Base-by-base conservation (phyloP, 768 basidiomycete species). In the Amyloporia xantha region DNA sequence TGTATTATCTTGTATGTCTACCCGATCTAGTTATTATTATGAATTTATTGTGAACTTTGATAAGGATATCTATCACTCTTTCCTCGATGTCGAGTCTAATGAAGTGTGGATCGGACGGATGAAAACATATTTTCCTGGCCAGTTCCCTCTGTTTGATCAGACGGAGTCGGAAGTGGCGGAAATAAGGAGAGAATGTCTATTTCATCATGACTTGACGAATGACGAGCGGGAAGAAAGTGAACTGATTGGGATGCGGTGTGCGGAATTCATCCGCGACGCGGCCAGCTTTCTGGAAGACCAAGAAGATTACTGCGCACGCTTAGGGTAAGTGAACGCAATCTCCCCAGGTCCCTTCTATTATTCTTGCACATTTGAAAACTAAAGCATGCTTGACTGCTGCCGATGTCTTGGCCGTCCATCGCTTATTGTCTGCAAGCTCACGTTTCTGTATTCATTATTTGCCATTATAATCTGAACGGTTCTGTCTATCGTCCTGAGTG, bases 1-100 rank as follows among this genome's bases (percentile, higher is more conserved):
- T 35, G 27, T 57, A 25, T 30, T 12, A 49, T 5, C 50, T 57
- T 13, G 56, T 57, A 26, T 17, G 53, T 44, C 20, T n/a, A 0
- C 24, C 17, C 10, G n/a, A n/a, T 42, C 42, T 17, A 24, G 25
- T 20, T 5, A 19, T 5, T 38, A 15, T 11, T 19, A 38, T 5
- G 11, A 12, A 15, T 17, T 13, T 23, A 0, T n/a, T 39, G 15
- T 36, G 19, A 15, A 13, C 11, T 35, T 17, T 24, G 6, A 20
- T 13, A 28, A 57, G 53, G 51, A 57, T 17, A 48, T 57, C 15
- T 47, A 52, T 40, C 46, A 52, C 17, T 4, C 35, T 15, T 39
- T 12, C 35, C 19, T 54, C 19, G 49, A 28, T 20, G 52, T 50
- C 38, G 50, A 15, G 37, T 44, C 17, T 37, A 41, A 48, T 26